These are phyloP conservation scores for Pelargonium citronellum DNA, from an alignment of 441 rosid genomes.

Conservation along the genomic window DNA sequence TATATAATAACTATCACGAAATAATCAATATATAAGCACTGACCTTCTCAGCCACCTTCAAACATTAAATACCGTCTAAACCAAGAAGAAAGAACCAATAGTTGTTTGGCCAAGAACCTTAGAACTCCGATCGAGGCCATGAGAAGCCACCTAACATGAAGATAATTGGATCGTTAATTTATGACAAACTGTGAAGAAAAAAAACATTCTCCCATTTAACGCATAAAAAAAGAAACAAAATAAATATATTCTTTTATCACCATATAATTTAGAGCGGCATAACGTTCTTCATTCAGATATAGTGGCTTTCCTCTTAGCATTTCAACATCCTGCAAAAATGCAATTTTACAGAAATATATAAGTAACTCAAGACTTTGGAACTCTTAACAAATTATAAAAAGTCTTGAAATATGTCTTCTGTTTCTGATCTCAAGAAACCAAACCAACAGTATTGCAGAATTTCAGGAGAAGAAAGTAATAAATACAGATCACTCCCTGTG, in stretches of 20 bases:
- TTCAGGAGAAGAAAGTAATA: too few species aligned
- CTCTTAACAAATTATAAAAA: not conserved
- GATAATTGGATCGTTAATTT: not conserved
- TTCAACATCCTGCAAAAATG: conserved; percentile 55
- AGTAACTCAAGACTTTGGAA: not conserved
- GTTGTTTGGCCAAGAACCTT: conserved; percentile 74
- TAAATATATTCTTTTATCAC: conserved; percentile 33
- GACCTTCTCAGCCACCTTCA: conserved; percentile 11
- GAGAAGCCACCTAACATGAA: conserved; percentile 73
- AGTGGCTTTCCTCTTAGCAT: conserved; percentile 85
- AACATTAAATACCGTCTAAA: conserved; percentile 27
- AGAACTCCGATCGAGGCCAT: conserved; percentile 79
- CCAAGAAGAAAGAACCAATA: conserved; percentile 43
- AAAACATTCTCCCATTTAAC: too few species aligned
- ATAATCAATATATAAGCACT: not conserved
- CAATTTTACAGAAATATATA: not conserved
- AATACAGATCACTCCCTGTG: not conserved
- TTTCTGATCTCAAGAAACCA: not conserved
- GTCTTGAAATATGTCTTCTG: too few species aligned
- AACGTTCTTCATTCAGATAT: conserved; percentile 89
- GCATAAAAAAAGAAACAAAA: conserved; percentile 11
- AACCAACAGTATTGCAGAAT: not conserved
- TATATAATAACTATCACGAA: not conserved
- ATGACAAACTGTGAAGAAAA: too few species aligned
- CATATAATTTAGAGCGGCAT: conserved; percentile 77